These are phyloP conservation scores for Triticum urartu DNA, from an alignment of 176 grass and related monocot species.

Conservation along the genomic window DNA sequence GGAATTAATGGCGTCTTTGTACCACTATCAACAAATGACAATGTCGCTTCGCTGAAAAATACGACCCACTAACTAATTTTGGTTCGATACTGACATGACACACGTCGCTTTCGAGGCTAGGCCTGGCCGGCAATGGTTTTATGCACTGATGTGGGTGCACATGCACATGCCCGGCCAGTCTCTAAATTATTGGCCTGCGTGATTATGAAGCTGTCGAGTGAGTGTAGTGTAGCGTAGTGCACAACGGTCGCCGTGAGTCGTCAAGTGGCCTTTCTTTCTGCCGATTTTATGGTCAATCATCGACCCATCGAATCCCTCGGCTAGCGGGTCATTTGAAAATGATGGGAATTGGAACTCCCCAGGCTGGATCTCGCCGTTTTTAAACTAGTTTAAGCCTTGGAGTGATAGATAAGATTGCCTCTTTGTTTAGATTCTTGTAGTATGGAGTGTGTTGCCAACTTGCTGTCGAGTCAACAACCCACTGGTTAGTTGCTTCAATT, in stretches of 20 bases:
- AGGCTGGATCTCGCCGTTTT: constrained; percentile 2
- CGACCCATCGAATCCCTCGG: not conserved
- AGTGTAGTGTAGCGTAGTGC: not conserved
- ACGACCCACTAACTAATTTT: not conserved
- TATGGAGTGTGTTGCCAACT: not conserved
- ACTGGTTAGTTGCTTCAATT: not conserved
- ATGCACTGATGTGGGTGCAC: constrained; percentile 21
- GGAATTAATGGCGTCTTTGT: not conserved
- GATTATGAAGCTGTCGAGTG: not conserved
- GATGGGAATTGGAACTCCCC: not conserved
- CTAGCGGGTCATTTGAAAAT: not conserved
- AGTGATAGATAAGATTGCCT: not conserved
- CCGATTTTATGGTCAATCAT: not conserved
- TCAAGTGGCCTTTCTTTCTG: not conserved
- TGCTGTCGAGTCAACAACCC: not conserved
- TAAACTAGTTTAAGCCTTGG: not conserved
- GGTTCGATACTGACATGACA: not conserved
- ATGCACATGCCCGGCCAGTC: constrained; percentile 24
- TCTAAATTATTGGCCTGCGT: not conserved
- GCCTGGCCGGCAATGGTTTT: not conserved
- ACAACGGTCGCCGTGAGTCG: not conserved
- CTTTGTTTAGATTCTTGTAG: not conserved
- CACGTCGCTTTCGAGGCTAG: not conserved
- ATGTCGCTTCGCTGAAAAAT: not conserved
- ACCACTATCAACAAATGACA: too few species aligned